Evolutionary conservation across 2,329 filamentous ascomycete genomes (phyloP), one percentile per base, ranked within the genome.

Genomic region (Mariannaea elegans): DNA sequence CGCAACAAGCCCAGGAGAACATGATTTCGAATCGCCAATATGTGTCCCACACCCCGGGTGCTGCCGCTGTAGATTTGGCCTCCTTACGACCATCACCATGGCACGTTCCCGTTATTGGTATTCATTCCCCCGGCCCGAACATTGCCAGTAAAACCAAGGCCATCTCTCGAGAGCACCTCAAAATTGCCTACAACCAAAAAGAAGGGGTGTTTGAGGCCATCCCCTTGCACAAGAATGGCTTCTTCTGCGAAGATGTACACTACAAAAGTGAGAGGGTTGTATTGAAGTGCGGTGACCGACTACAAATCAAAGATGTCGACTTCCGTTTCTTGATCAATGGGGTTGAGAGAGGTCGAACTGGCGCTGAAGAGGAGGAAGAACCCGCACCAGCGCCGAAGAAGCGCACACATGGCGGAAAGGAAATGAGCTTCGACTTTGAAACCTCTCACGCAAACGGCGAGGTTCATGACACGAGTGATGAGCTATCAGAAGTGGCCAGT

Each of bases 401-500:
- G 65, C 77, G 80, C 67, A 82, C 82, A 8, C 81, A 85, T 51
- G 84, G 84, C 31, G 86, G 86, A 55, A 89, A 89, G 71, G 84
- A 88, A 64, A 92, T 92, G 87, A 91, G 88, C 72, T 89, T 91
- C 62, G 87, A 89, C 55, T 92, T 92, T 67, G 87, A 90, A 69
- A 84, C 86, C 70, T 82, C 84, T 0, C 81, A 85, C 59, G 84
- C 85, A 38, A 80, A 83, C 57, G 86, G 82, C 31, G 82, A 85
- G 38, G 80, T 83, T 39, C 80, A 81, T 42, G 84, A 86, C 60
- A 86, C 83, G 2, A 87, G 84, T 61, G 83, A 85, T 53, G 81
- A 82, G 39, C 66, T 82, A 9, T 83, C 81, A 0, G 79, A 81
- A 16, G 73, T 81, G 9, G 71, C 75, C 55, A 80, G 79, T 57